phyloP scores from a whole-genome alignment of 2,329 filamentous ascomycete species.

The Chalara sp. region DNA sequence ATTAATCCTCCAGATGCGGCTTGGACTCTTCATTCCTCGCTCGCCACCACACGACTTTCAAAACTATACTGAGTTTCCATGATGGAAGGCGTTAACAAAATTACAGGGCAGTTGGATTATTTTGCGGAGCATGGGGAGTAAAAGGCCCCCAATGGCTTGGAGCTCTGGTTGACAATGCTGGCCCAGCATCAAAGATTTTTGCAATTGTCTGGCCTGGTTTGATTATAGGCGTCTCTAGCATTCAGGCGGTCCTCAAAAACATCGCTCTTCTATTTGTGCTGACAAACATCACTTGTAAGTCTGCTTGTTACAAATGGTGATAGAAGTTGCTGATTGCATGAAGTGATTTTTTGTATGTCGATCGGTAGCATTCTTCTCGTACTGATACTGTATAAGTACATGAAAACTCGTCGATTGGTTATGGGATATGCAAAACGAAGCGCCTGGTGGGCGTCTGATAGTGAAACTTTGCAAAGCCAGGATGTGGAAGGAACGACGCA shows the following conservation, averaged over 20 bases:
- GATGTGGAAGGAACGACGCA: constrained; percentile 1
- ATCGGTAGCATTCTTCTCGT: constrained; percentile 31
- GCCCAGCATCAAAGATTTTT: constrained; percentile 27
- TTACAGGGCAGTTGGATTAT: constrained; percentile 31
- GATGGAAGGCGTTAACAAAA: neutral
- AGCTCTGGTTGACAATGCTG: constrained; percentile 20
- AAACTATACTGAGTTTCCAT: too few species aligned
- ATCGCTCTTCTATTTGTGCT: constrained; percentile 28
- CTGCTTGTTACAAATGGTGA: neutral
- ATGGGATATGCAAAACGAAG: constrained; percentile 24
- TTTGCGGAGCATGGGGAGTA: constrained; percentile 28
- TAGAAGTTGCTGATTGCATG: constrained; percentile 1
- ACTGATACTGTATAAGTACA: constrained; percentile 34
- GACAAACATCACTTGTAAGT: constrained; percentile 33
- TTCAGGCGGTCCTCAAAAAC: constrained; percentile 23
- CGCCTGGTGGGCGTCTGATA: constrained; percentile 19
- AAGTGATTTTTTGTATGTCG: constrained; percentile 35
- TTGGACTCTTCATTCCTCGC: too few species aligned
- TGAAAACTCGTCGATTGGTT: constrained; percentile 30
- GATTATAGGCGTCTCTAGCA: constrained; percentile 28
- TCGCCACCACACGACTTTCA: too few species aligned
- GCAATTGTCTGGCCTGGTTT: constrained; percentile 31
- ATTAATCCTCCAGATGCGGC: too few species aligned
- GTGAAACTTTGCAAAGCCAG: too few species aligned
- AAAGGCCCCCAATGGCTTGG: constrained; percentile 20